These are phyloP conservation scores for Acacia concinna DNA, from an alignment of 331 rosid genomes.

Conservation along the genomic window DNA sequence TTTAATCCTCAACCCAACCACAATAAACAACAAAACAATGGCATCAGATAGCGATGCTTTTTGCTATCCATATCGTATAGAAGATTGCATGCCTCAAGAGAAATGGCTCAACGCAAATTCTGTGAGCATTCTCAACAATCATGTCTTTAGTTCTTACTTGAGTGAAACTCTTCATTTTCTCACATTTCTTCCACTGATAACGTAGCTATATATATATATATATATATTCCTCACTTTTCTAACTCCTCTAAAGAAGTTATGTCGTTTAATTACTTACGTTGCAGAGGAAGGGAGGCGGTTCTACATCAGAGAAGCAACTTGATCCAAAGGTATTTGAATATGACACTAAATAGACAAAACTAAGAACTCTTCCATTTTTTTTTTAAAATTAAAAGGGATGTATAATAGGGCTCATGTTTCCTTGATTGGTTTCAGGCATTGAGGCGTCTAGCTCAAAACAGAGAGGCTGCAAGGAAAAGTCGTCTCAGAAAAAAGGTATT, in stretches of 20 bases:
- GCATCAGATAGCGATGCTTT: conserved; percentile 48
- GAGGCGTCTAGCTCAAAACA: conserved; percentile 95
- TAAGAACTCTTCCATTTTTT: not conserved
- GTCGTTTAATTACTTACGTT: conserved; percentile 26
- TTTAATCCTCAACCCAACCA: conserved; percentile 16
- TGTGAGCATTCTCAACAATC: conserved; percentile 41
- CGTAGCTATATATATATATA: not conserved
- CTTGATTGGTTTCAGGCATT: conserved; percentile 50
- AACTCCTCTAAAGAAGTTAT: not conserved
- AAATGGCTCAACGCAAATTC: conserved; percentile 30
- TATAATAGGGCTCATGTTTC: not conserved
- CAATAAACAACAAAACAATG: conserved; percentile 31
- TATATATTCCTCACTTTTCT: not conserved
- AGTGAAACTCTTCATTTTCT: not conserved
- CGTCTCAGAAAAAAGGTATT: conserved; percentile 89
- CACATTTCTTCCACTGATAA: not conserved
- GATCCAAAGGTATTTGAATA: conserved; percentile 74
- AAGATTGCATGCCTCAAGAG: conserved; percentile 34
- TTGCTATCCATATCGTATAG: conserved; percentile 56
- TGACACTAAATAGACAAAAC: not conserved
- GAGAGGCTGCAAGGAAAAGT: conserved; percentile 98
- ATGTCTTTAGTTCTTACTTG: not conserved
- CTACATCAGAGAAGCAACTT: conserved; percentile 78
- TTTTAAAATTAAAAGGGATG: not conserved
- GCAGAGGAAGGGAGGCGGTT: conserved; percentile 83